Evolutionary conservation across 169 alveolate species (phyloP).

Genomic region (Eimeria zaria): DNA sequence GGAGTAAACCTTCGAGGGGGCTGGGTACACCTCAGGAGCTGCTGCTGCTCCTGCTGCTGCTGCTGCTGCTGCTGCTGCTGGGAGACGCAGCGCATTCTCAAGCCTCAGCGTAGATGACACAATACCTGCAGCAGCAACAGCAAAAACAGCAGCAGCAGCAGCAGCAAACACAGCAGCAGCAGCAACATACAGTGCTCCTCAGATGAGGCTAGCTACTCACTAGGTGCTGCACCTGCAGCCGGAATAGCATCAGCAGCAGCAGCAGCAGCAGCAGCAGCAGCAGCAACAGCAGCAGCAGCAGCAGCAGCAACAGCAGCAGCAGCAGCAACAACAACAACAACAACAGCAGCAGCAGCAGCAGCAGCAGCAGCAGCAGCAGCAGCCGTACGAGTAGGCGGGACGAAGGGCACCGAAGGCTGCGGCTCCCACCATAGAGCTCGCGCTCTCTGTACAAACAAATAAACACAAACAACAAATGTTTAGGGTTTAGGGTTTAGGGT

Average conservation of each 20-base stretch:
- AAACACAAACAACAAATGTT: not conserved
- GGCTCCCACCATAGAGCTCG: conserved; percentile 33
- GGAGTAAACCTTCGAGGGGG: not conserved
- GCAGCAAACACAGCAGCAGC: not conserved
- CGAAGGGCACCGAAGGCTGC: conserved; percentile 14
- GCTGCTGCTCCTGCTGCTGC: conserved; percentile 55
- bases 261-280: not conserved
- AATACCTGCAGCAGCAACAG: conserved; percentile 27
- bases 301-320: not conserved
- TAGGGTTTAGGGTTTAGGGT: conserved; percentile 32
- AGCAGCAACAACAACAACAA: not conserved
- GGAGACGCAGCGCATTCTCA: conserved; percentile 1
- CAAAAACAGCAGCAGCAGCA: not conserved
- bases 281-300: not conserved
- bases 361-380: conserved; percentile 25
- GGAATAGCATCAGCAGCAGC: conserved; percentile 15
- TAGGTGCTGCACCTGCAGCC: not conserved
- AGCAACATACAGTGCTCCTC: not conserved
- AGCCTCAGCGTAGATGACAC: conserved; percentile 3
- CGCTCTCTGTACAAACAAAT: conserved; percentile 3
- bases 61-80: conserved; percentile 24
- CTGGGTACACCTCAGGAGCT: not conserved
- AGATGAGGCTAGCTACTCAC: too few species aligned
- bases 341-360: conserved; percentile 9
- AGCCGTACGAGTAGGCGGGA: not conserved